Evolutionary conservation across 1,284 basidiomycete genomes (phyloP).

Genomic region (Meripilus lineatus): DNA sequence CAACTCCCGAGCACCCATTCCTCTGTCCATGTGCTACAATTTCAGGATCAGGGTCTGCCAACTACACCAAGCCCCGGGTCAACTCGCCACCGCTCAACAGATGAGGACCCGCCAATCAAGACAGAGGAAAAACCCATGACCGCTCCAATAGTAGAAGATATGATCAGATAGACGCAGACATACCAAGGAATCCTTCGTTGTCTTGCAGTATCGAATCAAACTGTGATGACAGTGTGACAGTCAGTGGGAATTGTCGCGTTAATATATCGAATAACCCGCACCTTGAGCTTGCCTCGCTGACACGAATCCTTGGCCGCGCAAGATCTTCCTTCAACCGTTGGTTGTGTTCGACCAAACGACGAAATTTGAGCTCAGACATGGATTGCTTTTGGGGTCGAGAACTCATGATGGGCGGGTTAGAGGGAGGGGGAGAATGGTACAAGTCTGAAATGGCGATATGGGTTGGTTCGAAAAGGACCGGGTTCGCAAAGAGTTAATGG

Average conservation of each 20-base stretch:
- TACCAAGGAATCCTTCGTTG: conserved; percentile 70
- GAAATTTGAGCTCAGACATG: conserved; percentile 82
- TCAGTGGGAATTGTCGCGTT: not conserved
- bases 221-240: conserved; percentile 31
- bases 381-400: conserved; percentile 44
- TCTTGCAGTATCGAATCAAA: conserved; percentile 72
- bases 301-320: conserved; percentile 64
- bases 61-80: no score
- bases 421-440: conserved; percentile 1
- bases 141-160: no score
- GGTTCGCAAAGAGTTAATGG: no score
- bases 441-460: not conserved
- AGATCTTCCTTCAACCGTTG: conserved; percentile 73
- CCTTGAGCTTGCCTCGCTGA: conserved; percentile 74
- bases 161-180: conserved; percentile 20
- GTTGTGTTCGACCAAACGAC: conserved; percentile 78
- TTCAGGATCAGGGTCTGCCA: no score
- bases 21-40: no score
- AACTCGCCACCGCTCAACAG: no score
- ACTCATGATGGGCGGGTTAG: conserved; percentile 22
- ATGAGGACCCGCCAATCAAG: no score
- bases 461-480: no score
- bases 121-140: no score
- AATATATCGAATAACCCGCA: conserved; percentile 26
- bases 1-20: no score